Conservation (phyloP, 1,284 basidiomycete species). For the Farysia itapuensis region DNA sequence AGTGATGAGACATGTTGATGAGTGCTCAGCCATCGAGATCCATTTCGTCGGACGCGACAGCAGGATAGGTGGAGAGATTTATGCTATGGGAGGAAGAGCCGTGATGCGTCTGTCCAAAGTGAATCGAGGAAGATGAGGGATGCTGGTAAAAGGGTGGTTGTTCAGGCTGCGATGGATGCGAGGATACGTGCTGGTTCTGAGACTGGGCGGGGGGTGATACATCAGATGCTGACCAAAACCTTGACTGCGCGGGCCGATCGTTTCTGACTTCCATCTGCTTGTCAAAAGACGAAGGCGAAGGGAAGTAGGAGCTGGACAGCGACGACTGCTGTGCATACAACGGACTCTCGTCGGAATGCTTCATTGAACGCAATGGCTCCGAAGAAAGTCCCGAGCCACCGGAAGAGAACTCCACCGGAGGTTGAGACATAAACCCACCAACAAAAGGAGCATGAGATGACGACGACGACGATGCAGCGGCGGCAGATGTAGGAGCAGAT, state of each 20-base stretch:
- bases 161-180: neutral
- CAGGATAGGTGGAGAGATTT: conserved; percentile 15
- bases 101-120: no score
- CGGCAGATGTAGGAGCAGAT: conserved; percentile 3
- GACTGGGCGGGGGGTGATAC: no score
- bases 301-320: conserved; percentile 36
- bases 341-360: conserved; percentile 15
- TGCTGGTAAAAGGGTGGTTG: neutral
- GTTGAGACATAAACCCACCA: conserved; percentile 12
- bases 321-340: conserved; percentile 36
- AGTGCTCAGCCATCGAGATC: conserved; percentile 12
- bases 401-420: conserved; percentile 23
- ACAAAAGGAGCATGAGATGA: conserved; percentile 1
- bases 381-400: no score
- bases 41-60: conserved; percentile 29
- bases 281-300: conserved; percentile 8
- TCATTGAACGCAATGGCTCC: no score
- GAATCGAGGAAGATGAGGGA: neutral
- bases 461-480: no score
- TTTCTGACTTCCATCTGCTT: no score
- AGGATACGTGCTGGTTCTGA: no score
- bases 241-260: no score
- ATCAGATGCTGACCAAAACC: no score
- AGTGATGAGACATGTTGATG: neutral
- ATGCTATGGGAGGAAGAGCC: conserved; percentile 24